Conservation (phyloP, 2,329 filamentous ascomycete genomes). For the Diaporthe sp. region DNA sequence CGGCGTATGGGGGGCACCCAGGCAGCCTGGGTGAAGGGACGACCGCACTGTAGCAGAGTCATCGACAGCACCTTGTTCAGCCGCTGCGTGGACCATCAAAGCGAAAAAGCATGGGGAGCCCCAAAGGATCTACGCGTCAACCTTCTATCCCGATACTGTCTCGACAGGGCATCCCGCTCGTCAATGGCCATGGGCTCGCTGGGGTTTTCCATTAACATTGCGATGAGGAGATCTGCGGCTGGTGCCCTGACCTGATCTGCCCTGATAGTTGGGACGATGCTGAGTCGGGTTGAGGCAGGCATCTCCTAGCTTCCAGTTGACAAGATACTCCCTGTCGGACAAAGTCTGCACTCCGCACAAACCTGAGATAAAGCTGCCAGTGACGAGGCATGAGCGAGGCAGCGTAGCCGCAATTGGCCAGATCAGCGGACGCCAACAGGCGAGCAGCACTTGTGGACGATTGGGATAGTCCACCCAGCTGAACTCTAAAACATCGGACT, state of each 20-base stretch:
- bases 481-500: conserved; percentile 25
- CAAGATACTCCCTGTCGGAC: conserved; percentile 20
- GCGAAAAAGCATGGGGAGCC: not conserved
- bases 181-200: not conserved
- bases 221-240: conserved; percentile 3
- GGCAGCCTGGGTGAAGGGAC: not conserved
- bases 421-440: not conserved
- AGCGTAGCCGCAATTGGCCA: conserved; percentile 1
- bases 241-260: conserved; percentile 1
- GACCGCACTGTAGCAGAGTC: conserved; percentile 8
- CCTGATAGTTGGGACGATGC: conserved; percentile 2
- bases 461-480: conserved; percentile 8
- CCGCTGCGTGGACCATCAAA: conserved; percentile 18
- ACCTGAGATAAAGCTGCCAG: conserved; percentile 13
- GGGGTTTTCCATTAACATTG: not conserved
- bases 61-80: conserved; percentile 3
- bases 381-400: conserved; percentile 8
- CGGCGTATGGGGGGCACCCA: not conserved
- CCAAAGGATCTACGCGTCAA: conserved; percentile 33
- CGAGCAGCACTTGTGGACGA: not conserved
- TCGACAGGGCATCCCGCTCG: conserved; percentile 6
- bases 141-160: conserved; percentile 28
- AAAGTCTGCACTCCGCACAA: conserved; percentile 11
- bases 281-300: conserved; percentile 10
- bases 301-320: not conserved